These are phyloP conservation scores for Porpolomopsis calyptriformis DNA, from an alignment of 768 basidiomycete species.

Conservation along the genomic window DNA sequence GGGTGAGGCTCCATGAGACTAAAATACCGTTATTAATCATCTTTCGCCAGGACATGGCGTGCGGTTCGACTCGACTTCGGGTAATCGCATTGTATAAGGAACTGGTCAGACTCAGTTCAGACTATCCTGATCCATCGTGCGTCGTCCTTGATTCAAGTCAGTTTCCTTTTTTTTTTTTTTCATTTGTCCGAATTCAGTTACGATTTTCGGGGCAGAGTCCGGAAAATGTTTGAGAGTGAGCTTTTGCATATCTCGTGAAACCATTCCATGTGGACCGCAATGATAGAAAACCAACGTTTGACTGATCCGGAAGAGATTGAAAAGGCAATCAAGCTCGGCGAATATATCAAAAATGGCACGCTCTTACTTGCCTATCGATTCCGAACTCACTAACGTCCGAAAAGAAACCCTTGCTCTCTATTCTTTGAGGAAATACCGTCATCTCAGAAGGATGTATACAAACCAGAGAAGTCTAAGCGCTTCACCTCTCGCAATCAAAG, in stretches of 20 bases:
- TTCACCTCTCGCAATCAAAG: not conserved
- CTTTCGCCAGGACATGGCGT: conserved; percentile 29
- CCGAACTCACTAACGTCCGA: not conserved
- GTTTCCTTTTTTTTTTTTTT: conserved; percentile 9
- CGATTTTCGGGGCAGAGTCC: conserved; percentile 63
- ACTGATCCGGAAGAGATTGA: conserved; percentile 65
- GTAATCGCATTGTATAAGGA: conserved; percentile 74
- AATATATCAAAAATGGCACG: conserved; percentile 80
- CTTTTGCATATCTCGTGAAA: conserved; percentile 1
- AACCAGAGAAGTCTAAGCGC: conserved; percentile 13
- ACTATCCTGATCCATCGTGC: conserved; percentile 76
- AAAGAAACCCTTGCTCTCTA: conserved; percentile 76
- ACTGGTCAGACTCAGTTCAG: conserved; percentile 66
- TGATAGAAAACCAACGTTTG: conserved; percentile 54
- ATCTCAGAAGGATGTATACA: conserved; percentile 66
- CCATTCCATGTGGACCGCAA: not conserved
- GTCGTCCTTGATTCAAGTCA: too few relatives aligned
- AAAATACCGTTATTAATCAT: not conserved
- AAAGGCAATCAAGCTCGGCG: conserved; percentile 60
- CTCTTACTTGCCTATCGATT: conserved; percentile 4
- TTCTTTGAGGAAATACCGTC: conserved; percentile 72
- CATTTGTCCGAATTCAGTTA: conserved; percentile 36
- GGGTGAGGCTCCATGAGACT: too few relatives aligned
- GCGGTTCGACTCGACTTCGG: conserved; percentile 44
- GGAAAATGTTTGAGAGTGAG: conserved; percentile 66